Evolutionary conservation across 108 stramenopile genomes (phyloP), one percentile per base, ranked within the genome.

Genomic region (Stephanodiscus minutulus): DNA sequence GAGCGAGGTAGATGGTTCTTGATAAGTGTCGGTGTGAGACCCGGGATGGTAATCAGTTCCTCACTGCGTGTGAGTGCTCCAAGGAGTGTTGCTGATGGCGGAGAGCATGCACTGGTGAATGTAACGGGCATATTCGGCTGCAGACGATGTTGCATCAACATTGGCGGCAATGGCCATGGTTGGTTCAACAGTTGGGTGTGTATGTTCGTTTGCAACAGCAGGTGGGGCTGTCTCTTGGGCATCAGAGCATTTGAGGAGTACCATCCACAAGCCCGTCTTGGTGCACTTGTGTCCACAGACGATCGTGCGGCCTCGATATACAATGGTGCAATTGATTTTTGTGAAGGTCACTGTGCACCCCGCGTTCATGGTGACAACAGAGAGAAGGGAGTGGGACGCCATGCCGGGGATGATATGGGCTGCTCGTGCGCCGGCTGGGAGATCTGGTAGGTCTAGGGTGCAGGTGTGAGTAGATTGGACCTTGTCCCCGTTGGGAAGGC

Each of bases 401-500:
- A n/a, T n/a, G n/a, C n/a, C n/a, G n/a, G n/a, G n/a, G n/a, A n/a
- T n/a, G n/a, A n/a, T n/a, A n/a, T 70, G 58, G 2, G 58, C 68
- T 2, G 12, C 8, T 2, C 35, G 29, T 46, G 59, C 58, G 27
- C 8, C 28, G 0, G 1, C 22, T 0, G 48, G 48, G 5, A 70
- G 47, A 17, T 18, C 20, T 18, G 44, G 43, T 15, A 70, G 31
- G 41, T 49, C 46, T 0, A 70, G 17, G 1, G n/a, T 33, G 44
- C 59, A 48, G 10, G 58, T 70, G n/a, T 70, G 69, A 21, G 69
- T 70, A 47, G 69, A 60, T 22, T 18, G 9, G 0, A 70, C 25
- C 3, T 12, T 2, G 8, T 41, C 46, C 0, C 69, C 59, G 50
- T 70, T 59, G 17, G 69, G 69, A 0, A 61, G 44, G 15, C 50